Conservation (phyloP, 1,139 yeast genomes). For the Hyphopichia wangnamkhiaoensis region DNA sequence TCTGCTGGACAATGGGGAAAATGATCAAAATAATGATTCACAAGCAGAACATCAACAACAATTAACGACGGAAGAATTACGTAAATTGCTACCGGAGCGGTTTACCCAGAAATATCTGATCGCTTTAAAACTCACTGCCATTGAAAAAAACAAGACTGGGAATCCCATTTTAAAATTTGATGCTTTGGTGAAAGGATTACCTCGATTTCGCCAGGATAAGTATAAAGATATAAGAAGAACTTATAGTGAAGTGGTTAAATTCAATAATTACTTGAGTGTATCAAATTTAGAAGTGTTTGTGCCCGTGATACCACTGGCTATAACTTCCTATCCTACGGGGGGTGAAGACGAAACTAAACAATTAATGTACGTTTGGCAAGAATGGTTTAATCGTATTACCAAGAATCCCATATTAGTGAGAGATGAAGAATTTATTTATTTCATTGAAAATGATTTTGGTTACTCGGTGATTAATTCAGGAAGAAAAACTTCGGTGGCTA, state of each 20-base stretch:
- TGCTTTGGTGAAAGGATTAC: slow-evolving; percentile 53
- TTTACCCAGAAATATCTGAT: slow-evolving; percentile 37
- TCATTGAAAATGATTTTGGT: slow-evolving; percentile 86
- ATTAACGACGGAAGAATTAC: slow-evolving; percentile 41
- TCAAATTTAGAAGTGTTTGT: slow-evolving; percentile 92
- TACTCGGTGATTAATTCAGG: slow-evolving; percentile 65
- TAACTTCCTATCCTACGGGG: slow-evolving; percentile 76
- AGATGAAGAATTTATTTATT: slow-evolving; percentile 86
- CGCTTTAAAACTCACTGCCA: slow-evolving; percentile 27
- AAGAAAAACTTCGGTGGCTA: slow-evolving; percentile 61
- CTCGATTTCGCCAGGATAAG: slow-evolving; percentile 68
- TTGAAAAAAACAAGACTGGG: slow-evolving; percentile 43
- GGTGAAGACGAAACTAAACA: slow-evolving; percentile 77
- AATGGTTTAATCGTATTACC: slow-evolving; percentile 81
- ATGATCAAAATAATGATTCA: slow-evolving; percentile 6
- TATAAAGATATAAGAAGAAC: slow-evolving; percentile 83
- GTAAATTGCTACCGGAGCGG: slow-evolving; percentile 53
- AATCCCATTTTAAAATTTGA: slow-evolving; percentile 49
- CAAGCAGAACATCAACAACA: slow-evolving; percentile 15
- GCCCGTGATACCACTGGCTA: slow-evolving; percentile 78
- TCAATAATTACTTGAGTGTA: slow-evolving; percentile 74
- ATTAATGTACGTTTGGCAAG: slow-evolving; percentile 64
- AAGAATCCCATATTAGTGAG: slow-evolving; percentile 75
- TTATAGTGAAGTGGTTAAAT: slow-evolving; percentile 70
- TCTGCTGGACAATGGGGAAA: no score